Conservation (phyloP, 1,284 basidiomycete genomes). For the Puccinia coronata region DNA sequence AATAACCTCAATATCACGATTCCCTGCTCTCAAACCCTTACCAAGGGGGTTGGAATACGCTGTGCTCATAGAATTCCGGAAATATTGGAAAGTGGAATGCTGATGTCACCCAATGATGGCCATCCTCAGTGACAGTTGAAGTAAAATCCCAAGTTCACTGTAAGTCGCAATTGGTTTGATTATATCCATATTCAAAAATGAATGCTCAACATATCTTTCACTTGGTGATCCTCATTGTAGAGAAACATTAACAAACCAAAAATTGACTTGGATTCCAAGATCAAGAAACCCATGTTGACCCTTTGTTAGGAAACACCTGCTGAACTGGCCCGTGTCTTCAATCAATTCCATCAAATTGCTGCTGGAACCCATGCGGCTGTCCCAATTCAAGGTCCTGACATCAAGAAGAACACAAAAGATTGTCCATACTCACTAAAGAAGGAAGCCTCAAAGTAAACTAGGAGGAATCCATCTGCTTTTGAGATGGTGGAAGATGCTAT, state of each 20-base stretch:
- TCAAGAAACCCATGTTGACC: not conserved
- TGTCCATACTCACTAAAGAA: not conserved
- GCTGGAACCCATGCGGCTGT: not conserved
- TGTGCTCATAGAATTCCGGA: not conserved
- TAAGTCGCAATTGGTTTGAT: not conserved
- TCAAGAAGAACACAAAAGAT: not conserved
- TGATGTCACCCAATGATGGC: not conserved
- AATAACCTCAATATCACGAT: not conserved
- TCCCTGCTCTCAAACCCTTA: not conserved
- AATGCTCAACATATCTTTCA: too few relatives aligned
- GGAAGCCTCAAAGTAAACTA: not conserved
- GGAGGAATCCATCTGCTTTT: not conserved
- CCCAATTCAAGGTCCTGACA: not conserved
- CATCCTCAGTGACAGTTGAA: not conserved
- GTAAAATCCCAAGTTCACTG: not conserved
- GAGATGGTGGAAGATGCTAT: not conserved
- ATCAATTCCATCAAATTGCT: not conserved
- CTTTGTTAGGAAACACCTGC: not conserved
- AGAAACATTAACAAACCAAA: not conserved
- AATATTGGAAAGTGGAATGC: not conserved
- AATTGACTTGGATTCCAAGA: not conserved
- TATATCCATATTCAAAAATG: too few relatives aligned
- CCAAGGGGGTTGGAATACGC: not conserved
- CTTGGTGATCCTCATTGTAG: too few relatives aligned
- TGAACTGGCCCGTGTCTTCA: not conserved